These are phyloP conservation scores for Plasmodium knowlesi DNA, from an alignment of 169 alveolate genomes.

Conservation along the genomic window DNA sequence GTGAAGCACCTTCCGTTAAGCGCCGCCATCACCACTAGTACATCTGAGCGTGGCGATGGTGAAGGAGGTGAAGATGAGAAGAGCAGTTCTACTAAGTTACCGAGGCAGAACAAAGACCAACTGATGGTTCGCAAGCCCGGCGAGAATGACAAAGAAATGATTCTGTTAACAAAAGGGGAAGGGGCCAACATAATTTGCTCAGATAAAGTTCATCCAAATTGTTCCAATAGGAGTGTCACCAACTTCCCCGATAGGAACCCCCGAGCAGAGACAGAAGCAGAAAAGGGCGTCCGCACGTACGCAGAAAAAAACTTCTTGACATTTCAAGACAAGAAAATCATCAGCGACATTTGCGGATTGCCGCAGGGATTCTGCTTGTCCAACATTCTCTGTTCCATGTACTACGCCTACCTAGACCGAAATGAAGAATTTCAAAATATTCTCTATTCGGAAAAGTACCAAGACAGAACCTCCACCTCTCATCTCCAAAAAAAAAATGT, in stretches of 20 bases:
- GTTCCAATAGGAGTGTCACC: neutral
- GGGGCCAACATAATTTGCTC: neutral
- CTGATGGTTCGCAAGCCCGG: neutral
- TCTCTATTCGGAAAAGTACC: constrained; percentile 5
- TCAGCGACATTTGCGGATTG: constrained; percentile 57
- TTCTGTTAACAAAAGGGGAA: neutral
- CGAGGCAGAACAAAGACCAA: neutral
- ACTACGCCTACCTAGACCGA: constrained; percentile 70
- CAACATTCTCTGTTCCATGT: constrained; percentile 59
- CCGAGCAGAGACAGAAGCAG: neutral
- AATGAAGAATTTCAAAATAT: constrained; percentile 74
- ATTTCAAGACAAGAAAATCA: constrained; percentile 58
- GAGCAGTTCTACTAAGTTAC: neutral
- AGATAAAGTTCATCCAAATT: neutral
- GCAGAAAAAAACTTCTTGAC: constrained; percentile 29
- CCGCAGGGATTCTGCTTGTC: constrained; percentile 75
- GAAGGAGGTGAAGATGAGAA: neutral
- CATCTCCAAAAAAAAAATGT: neutral
- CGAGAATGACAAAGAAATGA: neutral
- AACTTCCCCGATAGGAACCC: neutral
- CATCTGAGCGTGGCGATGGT: neutral
- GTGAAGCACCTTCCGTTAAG: neutral
- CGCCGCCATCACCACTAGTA: neutral
- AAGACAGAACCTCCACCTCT: neutral
- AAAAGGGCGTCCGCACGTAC: neutral